Base-by-base conservation (phyloP, 352 stramenopile genomes). In the Pythium phragmiticola region DNA sequence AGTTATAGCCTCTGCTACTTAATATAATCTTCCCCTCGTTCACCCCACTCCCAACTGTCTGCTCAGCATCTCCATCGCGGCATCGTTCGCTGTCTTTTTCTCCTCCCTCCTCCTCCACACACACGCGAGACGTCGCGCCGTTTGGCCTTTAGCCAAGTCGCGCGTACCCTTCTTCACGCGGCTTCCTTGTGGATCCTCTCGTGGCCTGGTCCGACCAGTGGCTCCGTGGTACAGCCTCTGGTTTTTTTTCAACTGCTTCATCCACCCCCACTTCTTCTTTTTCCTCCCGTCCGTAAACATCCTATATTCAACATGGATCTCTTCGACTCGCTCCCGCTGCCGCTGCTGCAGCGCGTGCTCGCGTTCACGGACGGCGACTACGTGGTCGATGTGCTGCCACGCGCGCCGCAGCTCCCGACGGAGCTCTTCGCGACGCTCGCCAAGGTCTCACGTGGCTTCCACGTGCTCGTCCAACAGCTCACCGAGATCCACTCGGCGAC, bases 301-400 rank as follows among this genome's bases (percentile, higher is more conserved):
- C 34, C 34, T 8, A 2, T 33, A 23, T 36, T 19, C 17, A 28
- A 17, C 19, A 68, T 68, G 61, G 61, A 68, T 43, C 33, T 45
- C 52, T 58, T 69, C 55, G 9, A 46, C 30, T 33, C 48, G 54
- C 41, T 69, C 12, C 63, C 63, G 39, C 51, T 69, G 46, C 51
- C 46, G 21, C 54, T 69, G 37, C 39, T 69, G 47, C 63, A 69
- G 55, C 63, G 42, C 47, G 53, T 69, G 37, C 63, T 69, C 46
- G 11, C 54, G 28, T 28, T 64, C 19, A 49, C 49, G 28, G 63
- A 69, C 63, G 54, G 54, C 63, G 41, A 48, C 47, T 69, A 69
- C 55, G 48, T 69, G 47, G 48, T 63, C 21, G 55, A 63, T 16
- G 47, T 64, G 14, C 19, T 69, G 39, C 63, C 62, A 4, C 19